phyloP scores from a whole-genome alignment of 1,139 yeast genomes.

The Debaryomyces udenii region DNA sequence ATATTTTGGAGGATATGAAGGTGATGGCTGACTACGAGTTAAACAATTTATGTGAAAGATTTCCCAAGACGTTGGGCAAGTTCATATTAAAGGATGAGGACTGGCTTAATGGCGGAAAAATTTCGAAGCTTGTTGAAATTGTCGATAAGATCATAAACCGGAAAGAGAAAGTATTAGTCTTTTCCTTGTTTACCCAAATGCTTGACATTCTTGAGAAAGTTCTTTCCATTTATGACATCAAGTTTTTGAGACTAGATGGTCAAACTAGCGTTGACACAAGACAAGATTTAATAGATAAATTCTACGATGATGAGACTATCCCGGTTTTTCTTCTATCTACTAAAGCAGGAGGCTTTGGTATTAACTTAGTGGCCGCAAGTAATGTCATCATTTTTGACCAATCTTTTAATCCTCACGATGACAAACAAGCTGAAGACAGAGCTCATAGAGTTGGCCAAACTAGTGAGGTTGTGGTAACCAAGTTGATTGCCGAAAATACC shows the following conservation, averaged over 20 bases:
- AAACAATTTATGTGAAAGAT: slow-evolving; percentile 70
- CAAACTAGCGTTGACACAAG: slow-evolving; percentile 88
- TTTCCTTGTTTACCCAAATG: slow-evolving; percentile 91
- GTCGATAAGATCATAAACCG: slow-evolving; percentile 57
- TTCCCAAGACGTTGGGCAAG: slow-evolving; percentile 63
- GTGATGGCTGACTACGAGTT: slow-evolving; percentile 95
- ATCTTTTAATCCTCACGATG: slow-evolving; percentile 97
- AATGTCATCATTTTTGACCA: slow-evolving; percentile 90
- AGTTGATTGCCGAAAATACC: slow-evolving; percentile 72
- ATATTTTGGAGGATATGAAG: slow-evolving; percentile 89
- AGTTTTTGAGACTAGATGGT: slow-evolving; percentile 91
- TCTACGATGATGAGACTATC: slow-evolving; percentile 78
- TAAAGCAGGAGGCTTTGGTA: slow-evolving; percentile 98
- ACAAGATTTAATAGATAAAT: slow-evolving; percentile 88
- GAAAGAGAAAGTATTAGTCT: slow-evolving; percentile 78
- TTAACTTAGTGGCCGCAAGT: slow-evolving; percentile 93
- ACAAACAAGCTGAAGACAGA: slow-evolving; percentile 96
- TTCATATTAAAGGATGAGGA: slow-evolving; percentile 57
- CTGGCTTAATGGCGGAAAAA: slow-evolving; percentile 81
- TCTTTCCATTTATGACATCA: slow-evolving; percentile 63
- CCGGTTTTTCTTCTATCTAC: slow-evolving; percentile 90
- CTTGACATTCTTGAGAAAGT: slow-evolving; percentile 84
- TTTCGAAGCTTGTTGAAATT: slow-evolving; percentile 57
- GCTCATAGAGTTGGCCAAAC: slow-evolving; percentile 98
- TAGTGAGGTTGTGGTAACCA: slow-evolving; percentile 77